phyloP scores from a whole-genome alignment of 2,329 filamentous ascomycete genomes.

The Verticillium dahliae region DNA sequence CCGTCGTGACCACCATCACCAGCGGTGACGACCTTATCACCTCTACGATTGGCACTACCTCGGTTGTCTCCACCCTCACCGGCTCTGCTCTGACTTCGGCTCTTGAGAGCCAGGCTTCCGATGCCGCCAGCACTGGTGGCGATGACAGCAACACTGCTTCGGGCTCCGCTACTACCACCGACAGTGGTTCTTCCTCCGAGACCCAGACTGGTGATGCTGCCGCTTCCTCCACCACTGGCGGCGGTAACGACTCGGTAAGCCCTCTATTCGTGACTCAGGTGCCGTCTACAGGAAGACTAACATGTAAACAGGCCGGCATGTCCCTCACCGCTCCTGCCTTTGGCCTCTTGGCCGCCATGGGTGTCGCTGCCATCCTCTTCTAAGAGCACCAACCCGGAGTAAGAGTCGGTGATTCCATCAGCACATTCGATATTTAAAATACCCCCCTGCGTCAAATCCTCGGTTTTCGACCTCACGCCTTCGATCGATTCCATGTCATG shows the following conservation, averaged over 20 bases:
- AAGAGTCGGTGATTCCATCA: slow-evolving; percentile 4
- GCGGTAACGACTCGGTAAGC: background rate
- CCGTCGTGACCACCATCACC: slow-evolving; percentile 20
- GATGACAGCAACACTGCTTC: slow-evolving; percentile 4
- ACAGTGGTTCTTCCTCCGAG: background rate
- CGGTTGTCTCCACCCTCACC: slow-evolving; percentile 13
- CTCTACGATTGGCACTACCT: slow-evolving; percentile 17
- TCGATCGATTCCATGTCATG: slow-evolving; percentile 12
- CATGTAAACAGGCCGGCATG: slow-evolving; percentile 5
- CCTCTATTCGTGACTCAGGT: background rate
- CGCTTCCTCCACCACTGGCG: background rate
- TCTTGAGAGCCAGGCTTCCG: slow-evolving; percentile 3
- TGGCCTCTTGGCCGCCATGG: slow-evolving; percentile 41
- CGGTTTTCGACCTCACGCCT: slow-evolving; percentile 8
- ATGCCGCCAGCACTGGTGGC: slow-evolving; percentile 6
- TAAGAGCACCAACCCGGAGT: slow-evolving; percentile 21
- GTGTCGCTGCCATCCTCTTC: slow-evolving; percentile 40
- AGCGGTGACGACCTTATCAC: slow-evolving; percentile 18
- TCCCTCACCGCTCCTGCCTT: slow-evolving; percentile 34
- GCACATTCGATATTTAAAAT: slow-evolving; percentile 36
- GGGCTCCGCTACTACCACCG: background rate
- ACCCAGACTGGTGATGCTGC: slow-evolving; percentile 5
- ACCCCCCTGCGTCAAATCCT: slow-evolving; percentile 26
- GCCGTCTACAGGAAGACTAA: background rate
- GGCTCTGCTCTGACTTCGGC: slow-evolving; percentile 5